Conservation (phyloP, 2,329 filamentous ascomycete genomes). For the Clonostachys sp. region DNA sequence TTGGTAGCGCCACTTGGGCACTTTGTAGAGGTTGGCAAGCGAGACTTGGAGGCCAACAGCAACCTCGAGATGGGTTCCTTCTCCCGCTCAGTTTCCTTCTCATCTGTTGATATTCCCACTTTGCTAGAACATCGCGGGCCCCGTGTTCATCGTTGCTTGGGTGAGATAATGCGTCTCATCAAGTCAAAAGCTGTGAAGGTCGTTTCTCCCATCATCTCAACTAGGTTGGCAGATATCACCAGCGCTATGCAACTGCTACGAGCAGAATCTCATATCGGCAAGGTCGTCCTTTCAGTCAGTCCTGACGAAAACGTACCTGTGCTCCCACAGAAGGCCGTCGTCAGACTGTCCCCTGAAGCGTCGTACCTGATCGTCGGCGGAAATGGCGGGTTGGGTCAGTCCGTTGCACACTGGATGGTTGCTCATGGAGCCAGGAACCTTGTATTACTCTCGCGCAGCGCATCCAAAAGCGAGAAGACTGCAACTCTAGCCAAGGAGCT, state of each 20-base stretch:
- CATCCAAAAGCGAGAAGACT: slow-evolving; percentile 30
- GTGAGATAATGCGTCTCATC: too few relatives aligned
- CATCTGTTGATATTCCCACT: slow-evolving; percentile 4
- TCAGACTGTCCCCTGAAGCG: not conserved
- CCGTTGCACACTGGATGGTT: slow-evolving; percentile 42
- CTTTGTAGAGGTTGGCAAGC: slow-evolving; percentile 33
- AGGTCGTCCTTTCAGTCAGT: too few relatives aligned
- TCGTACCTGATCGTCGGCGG: slow-evolving; percentile 13
- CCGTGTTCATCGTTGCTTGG: too few relatives aligned
- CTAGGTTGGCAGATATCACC: too few relatives aligned
- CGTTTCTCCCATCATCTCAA: too few relatives aligned
- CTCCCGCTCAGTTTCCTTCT: slow-evolving; percentile 11
- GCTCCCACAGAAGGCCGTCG: too few relatives aligned
- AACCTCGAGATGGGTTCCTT: slow-evolving; percentile 26
- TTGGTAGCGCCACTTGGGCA: slow-evolving; percentile 27
- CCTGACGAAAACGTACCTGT: too few relatives aligned
- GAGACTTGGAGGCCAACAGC: slow-evolving; percentile 25
- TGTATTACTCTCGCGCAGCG: slow-evolving; percentile 42
- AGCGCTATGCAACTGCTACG: too few relatives aligned
- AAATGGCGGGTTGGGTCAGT: slow-evolving; percentile 10
- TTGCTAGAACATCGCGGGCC: too few relatives aligned
- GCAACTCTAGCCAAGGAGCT: slow-evolving; percentile 33
- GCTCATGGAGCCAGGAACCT: slow-evolving; percentile 40
- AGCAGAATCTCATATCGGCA: too few relatives aligned
- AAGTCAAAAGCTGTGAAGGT: too few relatives aligned